These are phyloP conservation scores for Magnusiomyces sp. DNA, from an alignment of 1,139 yeast species.

Conservation along the genomic window DNA sequence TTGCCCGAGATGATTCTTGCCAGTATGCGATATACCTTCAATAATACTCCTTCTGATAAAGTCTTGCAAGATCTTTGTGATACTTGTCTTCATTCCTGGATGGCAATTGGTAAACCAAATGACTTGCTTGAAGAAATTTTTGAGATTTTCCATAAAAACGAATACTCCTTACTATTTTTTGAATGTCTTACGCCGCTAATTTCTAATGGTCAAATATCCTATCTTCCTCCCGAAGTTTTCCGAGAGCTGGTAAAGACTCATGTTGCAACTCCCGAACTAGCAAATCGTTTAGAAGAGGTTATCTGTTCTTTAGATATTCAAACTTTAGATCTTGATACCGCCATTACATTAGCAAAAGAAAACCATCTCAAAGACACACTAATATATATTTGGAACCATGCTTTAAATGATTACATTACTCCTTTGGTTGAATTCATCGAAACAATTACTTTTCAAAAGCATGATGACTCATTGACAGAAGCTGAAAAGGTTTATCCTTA, in stretches of 20 bases:
- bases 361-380: conserved; percentile 51
- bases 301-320: conserved; percentile 56
- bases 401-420: conserved; percentile 56
- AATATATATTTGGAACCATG: conserved; percentile 58
- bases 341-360: conserved; percentile 50
- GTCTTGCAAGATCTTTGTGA: conserved; percentile 26
- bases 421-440: conserved; percentile 55
- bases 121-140: conserved; percentile 45
- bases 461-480: conserved; percentile 16
- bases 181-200: conserved; percentile 44
- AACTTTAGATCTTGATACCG: conserved; percentile 66
- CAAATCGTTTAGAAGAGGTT: conserved; percentile 51
- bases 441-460: conserved; percentile 27
- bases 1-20: conserved; percentile 49
- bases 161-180: conserved; percentile 38
- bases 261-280: conserved; percentile 33
- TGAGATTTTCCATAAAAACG: conserved; percentile 37
- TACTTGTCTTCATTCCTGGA: conserved; percentile 36
- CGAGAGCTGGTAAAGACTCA: conserved; percentile 49
- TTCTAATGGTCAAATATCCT: conserved; percentile 37
- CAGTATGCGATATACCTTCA: conserved; percentile 39
- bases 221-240: conserved; percentile 55
- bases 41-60: conserved; percentile 13
- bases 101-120: conserved; percentile 33
- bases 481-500: conserved; percentile 46